A percentile compares a stretch with the other conserved stretches of the same genome.
phyloP scores from a whole-genome alignment of 805 yeast genomes.

The Starmerella vaccinii region DNA sequence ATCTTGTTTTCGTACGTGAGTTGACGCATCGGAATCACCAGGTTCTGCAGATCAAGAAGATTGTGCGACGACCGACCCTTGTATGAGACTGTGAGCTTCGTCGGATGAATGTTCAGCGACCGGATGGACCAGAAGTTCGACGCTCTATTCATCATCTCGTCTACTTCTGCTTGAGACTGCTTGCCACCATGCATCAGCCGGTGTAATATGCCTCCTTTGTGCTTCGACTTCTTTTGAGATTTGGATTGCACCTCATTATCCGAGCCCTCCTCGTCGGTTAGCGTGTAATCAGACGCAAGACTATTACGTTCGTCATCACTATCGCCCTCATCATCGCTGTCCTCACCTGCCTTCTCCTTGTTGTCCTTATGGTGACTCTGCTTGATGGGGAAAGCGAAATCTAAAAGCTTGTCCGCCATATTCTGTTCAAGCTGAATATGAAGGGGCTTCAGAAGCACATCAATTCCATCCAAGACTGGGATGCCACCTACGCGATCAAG shows the following conservation, averaged over 20 bases:
- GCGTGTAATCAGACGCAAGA: not conserved
- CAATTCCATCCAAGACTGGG: conserved; percentile 58
- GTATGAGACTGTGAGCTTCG: conserved; percentile 58
- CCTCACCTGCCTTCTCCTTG: conserved; percentile 13
- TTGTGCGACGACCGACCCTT: conserved; percentile 47
- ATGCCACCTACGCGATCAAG: conserved; percentile 84
- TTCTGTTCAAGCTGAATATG: conserved; percentile 62
- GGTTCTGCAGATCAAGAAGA: conserved; percentile 66
- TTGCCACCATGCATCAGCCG: not conserved
- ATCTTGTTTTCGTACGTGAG: conserved; percentile 50
- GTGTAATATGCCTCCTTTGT: not conserved
- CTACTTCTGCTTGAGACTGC: conserved; percentile 32
- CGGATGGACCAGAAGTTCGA: conserved; percentile 61
- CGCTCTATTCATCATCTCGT: conserved; percentile 67
- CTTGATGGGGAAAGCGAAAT: conserved; percentile 56
- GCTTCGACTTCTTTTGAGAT: not conserved
- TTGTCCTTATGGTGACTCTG: conserved; percentile 22
- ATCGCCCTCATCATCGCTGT: conserved; percentile 7
- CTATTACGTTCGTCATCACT: conserved; percentile 6
- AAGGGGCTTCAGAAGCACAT: conserved; percentile 53
- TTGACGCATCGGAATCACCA: conserved; percentile 55
- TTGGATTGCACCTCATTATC: not conserved
- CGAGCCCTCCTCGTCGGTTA: not conserved
- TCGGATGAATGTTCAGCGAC: conserved; percentile 42
- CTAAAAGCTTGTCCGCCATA: conserved; percentile 51